phyloP scores from a whole-genome alignment of 106 monocot genomes.

The Dendrobium chrysotoxum region DNA sequence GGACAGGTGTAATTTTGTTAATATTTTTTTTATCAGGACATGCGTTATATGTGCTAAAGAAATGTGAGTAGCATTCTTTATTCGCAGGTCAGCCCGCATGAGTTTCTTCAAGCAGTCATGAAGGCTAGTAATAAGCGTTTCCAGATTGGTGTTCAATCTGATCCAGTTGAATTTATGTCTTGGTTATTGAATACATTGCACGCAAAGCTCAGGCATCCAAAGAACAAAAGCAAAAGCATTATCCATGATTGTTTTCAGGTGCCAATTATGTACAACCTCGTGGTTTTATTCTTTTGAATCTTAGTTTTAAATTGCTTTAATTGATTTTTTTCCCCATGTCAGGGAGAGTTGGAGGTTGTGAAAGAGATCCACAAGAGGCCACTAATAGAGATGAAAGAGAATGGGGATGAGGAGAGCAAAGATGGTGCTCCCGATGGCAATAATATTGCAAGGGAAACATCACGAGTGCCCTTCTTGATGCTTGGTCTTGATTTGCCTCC shows the following conservation, averaged over 20 bases:
- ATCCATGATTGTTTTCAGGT: constrained; percentile 97
- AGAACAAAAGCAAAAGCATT: constrained; percentile 71
- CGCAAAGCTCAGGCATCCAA: constrained; percentile 60
- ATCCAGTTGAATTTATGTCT: constrained; percentile 99
- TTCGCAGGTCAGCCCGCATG: constrained; percentile 89
- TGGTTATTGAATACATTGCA: constrained; percentile 94
- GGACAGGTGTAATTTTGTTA: constrained; percentile 66
- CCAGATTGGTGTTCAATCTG: constrained; percentile 94
- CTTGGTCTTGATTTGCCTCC: constrained; percentile 97
- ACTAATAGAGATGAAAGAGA: constrained; percentile 57
- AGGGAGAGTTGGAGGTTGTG: constrained; percentile 97
- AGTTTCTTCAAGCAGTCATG: constrained; percentile 99
- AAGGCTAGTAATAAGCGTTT: constrained; percentile 89
- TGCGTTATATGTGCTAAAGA: not conserved
- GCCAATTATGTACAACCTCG: not conserved
- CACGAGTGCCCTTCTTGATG: constrained; percentile 78
- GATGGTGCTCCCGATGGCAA: constrained; percentile 11
- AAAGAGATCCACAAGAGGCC: constrained; percentile 75
- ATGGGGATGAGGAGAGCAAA: constrained; percentile 38
- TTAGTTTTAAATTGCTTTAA: constrained; percentile 6
- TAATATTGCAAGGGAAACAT: constrained; percentile 61
- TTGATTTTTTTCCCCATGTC: constrained; percentile 9
- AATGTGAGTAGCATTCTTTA: not conserved
- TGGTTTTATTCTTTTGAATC: constrained; percentile 8
- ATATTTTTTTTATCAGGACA: not conserved